phyloP scores from a whole-genome alignment of 164 flowering plant genomes.

The Tinospora cordifolia region DNA sequence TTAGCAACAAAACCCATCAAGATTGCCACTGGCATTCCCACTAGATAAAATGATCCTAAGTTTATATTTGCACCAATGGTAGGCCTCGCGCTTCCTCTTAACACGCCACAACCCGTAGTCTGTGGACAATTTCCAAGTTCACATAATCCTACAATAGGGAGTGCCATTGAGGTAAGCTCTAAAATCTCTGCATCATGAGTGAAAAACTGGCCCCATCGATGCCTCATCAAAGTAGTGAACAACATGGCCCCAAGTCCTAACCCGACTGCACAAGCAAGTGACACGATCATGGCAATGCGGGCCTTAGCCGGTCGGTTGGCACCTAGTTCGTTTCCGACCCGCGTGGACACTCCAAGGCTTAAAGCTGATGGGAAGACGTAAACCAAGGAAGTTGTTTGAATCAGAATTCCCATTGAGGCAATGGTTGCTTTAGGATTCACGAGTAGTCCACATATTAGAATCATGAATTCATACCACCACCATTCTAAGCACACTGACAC shows the following conservation, averaged over 20 bases:
- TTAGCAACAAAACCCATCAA: conserved; percentile 54
- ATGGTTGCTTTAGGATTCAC: conserved; percentile 72
- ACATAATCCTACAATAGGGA: conserved; percentile 81
- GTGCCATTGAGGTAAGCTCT: conserved; percentile 56
- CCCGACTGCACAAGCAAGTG: conserved; percentile 44
- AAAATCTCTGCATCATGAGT: conserved; percentile 58
- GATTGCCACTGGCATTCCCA: conserved; percentile 93
- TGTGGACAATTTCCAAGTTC: conserved; percentile 99
- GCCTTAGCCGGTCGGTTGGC: conserved; percentile 72
- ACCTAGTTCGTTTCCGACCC: conserved; percentile 82
- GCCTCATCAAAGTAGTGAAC: conserved; percentile 67
- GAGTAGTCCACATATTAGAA: conserved; percentile 71
- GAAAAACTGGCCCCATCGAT: conserved; percentile 76
- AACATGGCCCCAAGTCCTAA: conserved; percentile 62
- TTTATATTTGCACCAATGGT: conserved; percentile 82
- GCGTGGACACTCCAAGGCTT: conserved; percentile 76
- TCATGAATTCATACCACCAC: conserved; percentile 99
- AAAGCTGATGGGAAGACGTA: conserved; percentile 85
- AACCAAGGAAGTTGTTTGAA: conserved; percentile 80
- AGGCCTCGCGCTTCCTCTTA: conserved; percentile 87
- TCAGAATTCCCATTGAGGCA: conserved; percentile 91
- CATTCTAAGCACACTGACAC: conserved; percentile 86
- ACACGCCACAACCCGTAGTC: conserved; percentile 88
- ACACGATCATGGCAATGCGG: conserved; percentile 54
- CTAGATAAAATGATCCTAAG: conserved; percentile 79